phyloP scores from a whole-genome alignment of 768 basidiomycete genomes.

The Amanita fuliginea region DNA sequence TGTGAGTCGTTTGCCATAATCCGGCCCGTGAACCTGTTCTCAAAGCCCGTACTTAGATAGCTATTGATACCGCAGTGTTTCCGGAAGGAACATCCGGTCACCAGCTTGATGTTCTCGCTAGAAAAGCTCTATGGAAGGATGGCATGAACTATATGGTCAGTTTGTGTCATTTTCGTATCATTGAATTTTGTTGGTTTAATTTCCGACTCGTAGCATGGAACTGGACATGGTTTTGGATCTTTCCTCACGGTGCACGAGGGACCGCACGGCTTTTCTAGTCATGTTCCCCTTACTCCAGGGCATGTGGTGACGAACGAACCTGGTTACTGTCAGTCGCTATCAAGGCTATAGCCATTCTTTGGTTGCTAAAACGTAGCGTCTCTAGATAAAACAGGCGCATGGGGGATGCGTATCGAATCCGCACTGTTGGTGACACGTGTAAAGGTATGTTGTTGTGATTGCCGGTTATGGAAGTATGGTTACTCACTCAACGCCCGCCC shows the following conservation, averaged over 20 bases:
- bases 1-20: conserved; percentile 38
- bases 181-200: neutral
- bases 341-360: neutral
- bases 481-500: neutral
- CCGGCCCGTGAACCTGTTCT: conserved; percentile 9
- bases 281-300: conserved; percentile 65
- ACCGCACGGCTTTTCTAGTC: conserved; percentile 64
- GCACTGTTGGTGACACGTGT: conserved; percentile 63
- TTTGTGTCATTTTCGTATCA: neutral
- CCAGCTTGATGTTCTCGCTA: conserved; percentile 82
- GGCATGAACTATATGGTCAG: conserved; percentile 67
- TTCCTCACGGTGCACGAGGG: conserved; percentile 85
- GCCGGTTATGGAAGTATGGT: neutral
- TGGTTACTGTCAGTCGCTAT: conserved; percentile 62
- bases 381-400: conserved; percentile 18
- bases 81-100: conserved; percentile 81
- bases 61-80: conserved; percentile 83
- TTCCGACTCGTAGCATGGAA: conserved; percentile 57
- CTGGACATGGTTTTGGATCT: conserved; percentile 83
- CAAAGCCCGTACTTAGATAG: conserved; percentile 49
- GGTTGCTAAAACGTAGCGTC: neutral
- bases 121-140: conserved; percentile 80
- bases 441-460: conserved; percentile 27
- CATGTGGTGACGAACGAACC: conserved; percentile 93
- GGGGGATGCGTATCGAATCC: conserved; percentile 90